Evolutionary conservation across 306 rosid genomes (phyloP).

Genomic region (Pyrus betulifolia): DNA sequence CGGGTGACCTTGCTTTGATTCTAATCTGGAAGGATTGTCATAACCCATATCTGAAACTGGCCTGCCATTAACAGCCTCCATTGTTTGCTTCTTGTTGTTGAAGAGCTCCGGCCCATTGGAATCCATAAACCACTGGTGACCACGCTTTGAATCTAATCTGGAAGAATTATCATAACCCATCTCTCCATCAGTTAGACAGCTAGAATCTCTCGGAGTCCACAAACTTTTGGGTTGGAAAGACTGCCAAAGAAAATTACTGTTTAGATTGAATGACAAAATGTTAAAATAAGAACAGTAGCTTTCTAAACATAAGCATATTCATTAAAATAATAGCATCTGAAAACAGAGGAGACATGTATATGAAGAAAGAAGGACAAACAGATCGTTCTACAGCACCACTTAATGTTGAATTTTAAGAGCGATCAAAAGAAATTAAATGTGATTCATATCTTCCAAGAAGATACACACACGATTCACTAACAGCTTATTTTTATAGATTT

Average conservation of each 20-base stretch:
- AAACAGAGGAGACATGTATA: not conserved
- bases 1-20: slow-evolving; percentile 72
- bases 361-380: not conserved
- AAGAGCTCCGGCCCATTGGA: slow-evolving; percentile 49
- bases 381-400: not conserved
- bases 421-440: not conserved
- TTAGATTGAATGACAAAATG: slow-evolving; percentile 6
- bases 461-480: not conserved
- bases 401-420: not conserved
- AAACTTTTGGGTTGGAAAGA: slow-evolving; percentile 79
- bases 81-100: slow-evolving; percentile 71
- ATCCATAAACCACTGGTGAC: slow-evolving; percentile 79
- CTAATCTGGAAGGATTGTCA: slow-evolving; percentile 68
- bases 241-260: slow-evolving; percentile 32
- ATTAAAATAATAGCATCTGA: not conserved
- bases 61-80: slow-evolving; percentile 52
- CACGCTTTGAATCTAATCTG: slow-evolving; percentile 68
- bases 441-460: not conserved
- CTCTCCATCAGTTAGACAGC: slow-evolving; percentile 72
- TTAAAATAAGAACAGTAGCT: not conserved
- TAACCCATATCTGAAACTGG: slow-evolving; percentile 41
- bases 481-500: not conserved
- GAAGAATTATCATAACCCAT: slow-evolving; percentile 68
- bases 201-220: slow-evolving; percentile 70
- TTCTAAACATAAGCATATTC: not conserved